Base-by-base conservation (phyloP, 306 rosid genomes). In the Morella rubra region DNA sequence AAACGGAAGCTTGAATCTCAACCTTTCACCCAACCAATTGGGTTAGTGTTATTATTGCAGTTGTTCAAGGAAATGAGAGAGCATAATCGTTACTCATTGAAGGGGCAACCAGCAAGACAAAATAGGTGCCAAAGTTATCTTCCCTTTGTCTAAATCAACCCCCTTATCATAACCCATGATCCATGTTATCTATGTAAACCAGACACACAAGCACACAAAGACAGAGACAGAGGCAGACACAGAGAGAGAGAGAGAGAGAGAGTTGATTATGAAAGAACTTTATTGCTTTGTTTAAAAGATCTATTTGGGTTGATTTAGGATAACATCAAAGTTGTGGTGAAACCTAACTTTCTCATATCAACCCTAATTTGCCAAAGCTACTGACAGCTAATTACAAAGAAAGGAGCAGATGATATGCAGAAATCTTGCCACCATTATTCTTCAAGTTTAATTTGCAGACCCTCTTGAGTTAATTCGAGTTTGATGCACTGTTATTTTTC, bases 211-310 rank as follows among this genome's bases (percentile, higher is more conserved):
- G 37, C 37, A 32, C 2, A 32, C 37, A 16, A 9, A 16, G 58
- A 52, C 20, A 51, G 51, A 49, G 52, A 49, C 12, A 9, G 51
- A 45, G n/a, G n/a, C n/a, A n/a, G n/a, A n/a, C n/a, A n/a, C n/a
- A n/a, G 50, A 46, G 47, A 44, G 53, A 49, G 53, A 49, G 53
- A 49, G 53, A 49, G 12, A 19, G n/a, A 19, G 19, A n/a, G 19
- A 53, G 19, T 6, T 6, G 60, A 20, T n/a, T 18, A 19, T n/a
- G 7, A 93, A 61, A 75, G 51, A 1, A 4, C 9, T 47, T 2
- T 47, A 9, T 46, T 7, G 8, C 78, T 1, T 90, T 81, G 82
- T 72, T 76, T 78, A 47, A 8, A 47, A 27, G 3, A 32, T 32
- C 37, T 32, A 32, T 2, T 32, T 32, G 37, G 37, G 37, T 2